phyloP scores from a whole-genome alignment of 352 stramenopile genomes.

The Pythium brassicae region DNA sequence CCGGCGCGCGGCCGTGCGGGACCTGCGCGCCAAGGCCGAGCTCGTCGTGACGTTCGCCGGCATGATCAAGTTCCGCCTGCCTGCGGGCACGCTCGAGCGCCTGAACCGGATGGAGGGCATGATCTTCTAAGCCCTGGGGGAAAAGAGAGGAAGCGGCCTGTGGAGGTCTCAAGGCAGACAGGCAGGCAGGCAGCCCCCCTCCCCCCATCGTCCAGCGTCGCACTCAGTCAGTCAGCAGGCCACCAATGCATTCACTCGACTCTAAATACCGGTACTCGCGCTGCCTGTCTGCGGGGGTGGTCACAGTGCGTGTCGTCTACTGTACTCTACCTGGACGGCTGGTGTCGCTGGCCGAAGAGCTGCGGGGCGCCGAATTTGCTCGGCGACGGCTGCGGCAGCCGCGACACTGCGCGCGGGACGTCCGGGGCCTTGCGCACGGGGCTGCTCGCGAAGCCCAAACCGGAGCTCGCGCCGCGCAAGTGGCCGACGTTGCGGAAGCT shows the following conservation, averaged over 20 bases:
- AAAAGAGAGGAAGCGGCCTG: no score
- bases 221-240: no score
- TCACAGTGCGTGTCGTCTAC: constrained; percentile 42
- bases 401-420: not conserved
- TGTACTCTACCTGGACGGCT: constrained; percentile 22
- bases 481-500: constrained; percentile 16
- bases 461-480: constrained; percentile 3
- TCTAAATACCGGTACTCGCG: not conserved
- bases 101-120: constrained; percentile 86
- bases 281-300: constrained; percentile 28
- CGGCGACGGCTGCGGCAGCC: constrained; percentile 28
- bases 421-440: constrained; percentile 8
- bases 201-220: no score
- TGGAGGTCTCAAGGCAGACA: constrained; percentile 1
- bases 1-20: constrained; percentile 33
- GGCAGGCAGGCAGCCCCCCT: no score
- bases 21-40: constrained; percentile 74
- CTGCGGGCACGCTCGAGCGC: constrained; percentile 75
- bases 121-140: constrained; percentile 60
- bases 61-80: constrained; percentile 87
- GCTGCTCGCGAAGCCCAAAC: constrained; percentile 12
- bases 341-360: constrained; percentile 44
- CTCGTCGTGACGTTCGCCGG: constrained; percentile 81
- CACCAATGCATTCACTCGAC: not conserved
- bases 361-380: constrained; percentile 44